These are phyloP conservation scores for Thalassiosira livingstoniorum DNA, from an alignment of 352 stramenopile genomes.

Conservation along the genomic window DNA sequence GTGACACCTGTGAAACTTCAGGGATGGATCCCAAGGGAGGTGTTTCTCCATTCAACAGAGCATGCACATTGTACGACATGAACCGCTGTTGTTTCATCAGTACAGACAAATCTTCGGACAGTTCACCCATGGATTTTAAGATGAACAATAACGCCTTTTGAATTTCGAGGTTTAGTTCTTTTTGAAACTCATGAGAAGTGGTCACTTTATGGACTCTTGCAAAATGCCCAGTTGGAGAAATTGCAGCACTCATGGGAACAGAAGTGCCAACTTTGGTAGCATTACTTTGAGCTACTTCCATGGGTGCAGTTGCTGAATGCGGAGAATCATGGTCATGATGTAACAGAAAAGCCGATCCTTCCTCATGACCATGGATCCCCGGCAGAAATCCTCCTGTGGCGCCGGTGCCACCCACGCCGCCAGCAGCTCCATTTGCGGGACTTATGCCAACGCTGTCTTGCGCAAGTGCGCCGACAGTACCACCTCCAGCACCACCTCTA, in stretches of 20 bases:
- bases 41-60: conserved; percentile 14
- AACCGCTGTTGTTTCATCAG: conserved; percentile 38
- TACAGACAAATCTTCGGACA: conserved; percentile 57
- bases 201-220: conserved; percentile 4
- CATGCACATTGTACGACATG: conserved; percentile 23
- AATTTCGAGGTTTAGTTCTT: conserved; percentile 72
- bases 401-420: neutral
- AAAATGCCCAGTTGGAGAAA: no score
- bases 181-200: conserved; percentile 55
- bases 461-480: neutral
- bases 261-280: neutral
- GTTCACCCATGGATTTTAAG: conserved; percentile 64
- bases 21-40: neutral
- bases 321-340: neutral
- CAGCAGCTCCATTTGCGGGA: neutral
- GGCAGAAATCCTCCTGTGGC: neutral
- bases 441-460: neutral
- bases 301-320: neutral
- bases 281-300: neutral
- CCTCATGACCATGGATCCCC: neutral
- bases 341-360: neutral
- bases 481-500: neutral
- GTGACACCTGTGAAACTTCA: no score
- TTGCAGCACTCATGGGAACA: neutral
- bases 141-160: conserved; percentile 80